Conservation (phyloP, 371 early-diverging fungal species). For the Mortierella sp. region DNA sequence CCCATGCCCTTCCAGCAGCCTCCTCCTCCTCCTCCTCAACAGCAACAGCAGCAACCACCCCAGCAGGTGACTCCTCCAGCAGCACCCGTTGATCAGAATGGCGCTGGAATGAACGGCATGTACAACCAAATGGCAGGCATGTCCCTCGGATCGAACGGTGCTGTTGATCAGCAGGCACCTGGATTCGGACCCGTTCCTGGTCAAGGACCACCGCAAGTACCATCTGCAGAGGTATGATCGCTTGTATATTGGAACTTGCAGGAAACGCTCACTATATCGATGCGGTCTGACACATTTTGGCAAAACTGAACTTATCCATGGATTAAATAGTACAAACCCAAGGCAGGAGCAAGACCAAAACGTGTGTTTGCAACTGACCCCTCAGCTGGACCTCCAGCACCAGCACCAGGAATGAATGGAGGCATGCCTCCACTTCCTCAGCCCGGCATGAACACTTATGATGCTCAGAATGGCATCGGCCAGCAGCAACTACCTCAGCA, state of each 20-base stretch:
- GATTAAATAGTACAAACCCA: conserved; percentile 39
- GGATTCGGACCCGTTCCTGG: conserved; percentile 17
- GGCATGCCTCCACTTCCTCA: conserved; percentile 36
- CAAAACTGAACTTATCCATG: not conserved
- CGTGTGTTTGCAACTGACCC: conserved; percentile 47
- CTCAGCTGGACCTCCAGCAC: conserved; percentile 23
- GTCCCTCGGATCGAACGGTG: conserved; percentile 29
- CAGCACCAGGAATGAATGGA: conserved; percentile 25
- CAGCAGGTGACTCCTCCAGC: conserved; percentile 36
- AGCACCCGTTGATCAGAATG: conserved; percentile 27
- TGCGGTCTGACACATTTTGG: not conserved
- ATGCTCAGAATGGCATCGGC: conserved; percentile 23
- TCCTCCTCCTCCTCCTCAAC: conserved; percentile 11
- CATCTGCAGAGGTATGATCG: conserved; percentile 37
- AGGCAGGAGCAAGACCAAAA: conserved; percentile 51
- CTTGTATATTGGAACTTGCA: not conserved
- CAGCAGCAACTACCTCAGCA: conserved; percentile 24
- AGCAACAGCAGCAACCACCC: conserved; percentile 20
- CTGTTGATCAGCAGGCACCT: conserved; percentile 26
- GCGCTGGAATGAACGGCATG: conserved; percentile 23
- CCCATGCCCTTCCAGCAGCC: conserved; percentile 23
- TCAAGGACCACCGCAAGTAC: conserved; percentile 29
- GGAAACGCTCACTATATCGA: not conserved
- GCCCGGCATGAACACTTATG: conserved; percentile 27
- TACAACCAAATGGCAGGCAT: conserved; percentile 51